Evolutionary conservation across 2,329 filamentous ascomycete species (phyloP).

Genomic region (Ophiosphaerella herpotricha): DNA sequence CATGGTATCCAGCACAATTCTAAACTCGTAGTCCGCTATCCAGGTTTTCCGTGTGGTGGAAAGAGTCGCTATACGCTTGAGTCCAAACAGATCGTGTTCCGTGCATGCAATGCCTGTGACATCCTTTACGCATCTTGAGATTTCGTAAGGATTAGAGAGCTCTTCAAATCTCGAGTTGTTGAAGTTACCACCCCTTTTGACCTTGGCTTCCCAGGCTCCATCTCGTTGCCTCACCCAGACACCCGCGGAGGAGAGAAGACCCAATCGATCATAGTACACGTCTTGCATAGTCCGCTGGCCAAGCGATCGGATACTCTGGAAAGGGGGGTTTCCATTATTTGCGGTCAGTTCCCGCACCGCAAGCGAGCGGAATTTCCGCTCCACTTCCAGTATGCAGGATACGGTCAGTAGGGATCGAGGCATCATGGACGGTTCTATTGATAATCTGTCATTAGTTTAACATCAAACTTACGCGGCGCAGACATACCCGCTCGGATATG

Average conservation of each 20-base stretch:
- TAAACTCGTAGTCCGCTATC: conserved; percentile 26
- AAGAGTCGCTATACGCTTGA: conserved; percentile 22
- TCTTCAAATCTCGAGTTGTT: conserved; percentile 33
- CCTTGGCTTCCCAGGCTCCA: conserved; percentile 21
- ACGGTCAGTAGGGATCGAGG: conserved; percentile 5
- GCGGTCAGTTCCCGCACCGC: conserved; percentile 9
- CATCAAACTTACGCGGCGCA: too few relatives aligned
- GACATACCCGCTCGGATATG: too few relatives aligned
- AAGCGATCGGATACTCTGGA: conserved; percentile 9
- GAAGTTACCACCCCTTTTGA: conserved; percentile 22
- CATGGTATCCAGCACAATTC: conserved; percentile 12
- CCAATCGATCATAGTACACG: conserved; percentile 32
- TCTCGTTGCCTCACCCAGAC: conserved; percentile 30
- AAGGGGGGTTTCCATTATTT: conserved; percentile 9
- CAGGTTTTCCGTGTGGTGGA: conserved; percentile 32
- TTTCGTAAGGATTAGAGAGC: conserved; percentile 16
- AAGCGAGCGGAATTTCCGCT: conserved; percentile 16
- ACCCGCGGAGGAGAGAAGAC: conserved; percentile 20
- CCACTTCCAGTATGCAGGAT: conserved; percentile 12
- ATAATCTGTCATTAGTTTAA: too few relatives aligned
- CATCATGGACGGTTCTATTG: conserved; percentile 2
- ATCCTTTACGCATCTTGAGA: conserved; percentile 13
- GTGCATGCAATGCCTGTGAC: conserved; percentile 1
- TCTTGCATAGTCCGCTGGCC: conserved; percentile 22
- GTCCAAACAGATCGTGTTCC: conserved; percentile 7